Percentiles rank a stretch among this genome's conserved stretches.
phyloP scores from a whole-genome alignment of 352 stramenopile genomes.

The Globisporangium abappressorium region DNA sequence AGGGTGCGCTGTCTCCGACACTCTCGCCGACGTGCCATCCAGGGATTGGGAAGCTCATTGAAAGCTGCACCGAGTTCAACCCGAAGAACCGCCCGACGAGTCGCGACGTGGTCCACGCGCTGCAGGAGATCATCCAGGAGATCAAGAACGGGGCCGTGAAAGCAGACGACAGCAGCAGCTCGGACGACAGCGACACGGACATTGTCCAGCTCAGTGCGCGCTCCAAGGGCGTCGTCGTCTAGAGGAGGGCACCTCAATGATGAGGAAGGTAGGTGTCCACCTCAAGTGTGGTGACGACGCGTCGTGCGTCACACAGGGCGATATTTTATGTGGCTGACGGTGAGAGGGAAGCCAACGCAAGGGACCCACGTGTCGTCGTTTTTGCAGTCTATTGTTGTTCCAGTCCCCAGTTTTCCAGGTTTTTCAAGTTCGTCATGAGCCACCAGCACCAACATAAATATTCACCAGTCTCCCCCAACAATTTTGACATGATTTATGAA shows the following conservation, averaged over 20 bases:
- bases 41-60: constrained; percentile 43
- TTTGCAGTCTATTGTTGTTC: not conserved
- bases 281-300: not conserved
- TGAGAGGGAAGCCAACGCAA: not conserved
- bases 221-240: constrained; percentile 8
- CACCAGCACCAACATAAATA: not conserved
- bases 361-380: not conserved
- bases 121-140: constrained; percentile 15
- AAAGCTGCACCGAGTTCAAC: constrained; percentile 29
- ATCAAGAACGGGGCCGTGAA: constrained; percentile 3
- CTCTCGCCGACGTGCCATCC: constrained; percentile 49
- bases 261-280: not conserved
- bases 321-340: constrained; percentile 1
- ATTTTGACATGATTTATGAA: constrained; percentile 10
- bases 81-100: constrained; percentile 30
- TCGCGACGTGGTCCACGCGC: constrained; percentile 2
- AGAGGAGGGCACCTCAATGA: not conserved
- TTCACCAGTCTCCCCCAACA: not conserved
- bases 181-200: not conserved
- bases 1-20: constrained; percentile 50
- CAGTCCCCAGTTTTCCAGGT: not conserved
- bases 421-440: not conserved
- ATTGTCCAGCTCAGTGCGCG: not conserved
- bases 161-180: not conserved
- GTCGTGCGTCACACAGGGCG: not conserved